Base-by-base conservation (phyloP, 2,329 filamentous ascomycete species). In the Trichoderma sp. region DNA sequence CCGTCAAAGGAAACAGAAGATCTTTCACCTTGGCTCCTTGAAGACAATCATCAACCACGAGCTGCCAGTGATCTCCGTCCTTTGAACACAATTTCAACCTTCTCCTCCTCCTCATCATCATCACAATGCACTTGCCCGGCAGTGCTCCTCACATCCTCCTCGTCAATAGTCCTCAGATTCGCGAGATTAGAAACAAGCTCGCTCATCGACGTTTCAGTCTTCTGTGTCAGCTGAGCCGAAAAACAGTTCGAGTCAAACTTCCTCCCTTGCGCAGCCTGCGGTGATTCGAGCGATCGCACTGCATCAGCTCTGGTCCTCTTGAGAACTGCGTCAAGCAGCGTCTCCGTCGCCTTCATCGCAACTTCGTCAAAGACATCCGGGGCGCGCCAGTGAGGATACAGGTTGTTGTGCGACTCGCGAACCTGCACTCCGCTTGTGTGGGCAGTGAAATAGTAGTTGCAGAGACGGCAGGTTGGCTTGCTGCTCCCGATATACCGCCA, bases 381-480 rank as follows among this genome's bases (percentile, higher is more conserved):
- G 2, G 74, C 69, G 0, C 74, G 68, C 79, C 79, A 81, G 48
- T 71, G 74, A 17, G 58, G n/a, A 47, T 81, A 81, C 0, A 81
- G 52, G 5, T 81, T 81, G 0, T 70, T 66, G 50, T 79, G 78
- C 0, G 73, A 68, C 2, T 69, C 41, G 0, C 78, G 72, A 1
- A 75, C 72, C 2, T 68, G 56, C 2, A 79, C 71, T 0, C 69
- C 65, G 2, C 70, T 65, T 0, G 68, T 68, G 41, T 74, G 72
- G 0, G 68, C 68, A 1, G 62, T 57, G n/a, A 80, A 78, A 57
- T 78, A 81, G 55, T 75, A 74, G 3, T 69, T 47, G 28, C 79
- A 81, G 1, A 81, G 71, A 0, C 73, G 71, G 41, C 79, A 81
- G 0, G 77, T 75, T 0, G 78, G 78, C 67, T 81, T 81, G 69